Percentiles rank a stretch among this genome's conserved stretches.
These are phyloP conservation scores for Odonthalia washingtoniensis DNA, from an alignment of 31 red algal genomes.

Conservation along the genomic window DNA sequence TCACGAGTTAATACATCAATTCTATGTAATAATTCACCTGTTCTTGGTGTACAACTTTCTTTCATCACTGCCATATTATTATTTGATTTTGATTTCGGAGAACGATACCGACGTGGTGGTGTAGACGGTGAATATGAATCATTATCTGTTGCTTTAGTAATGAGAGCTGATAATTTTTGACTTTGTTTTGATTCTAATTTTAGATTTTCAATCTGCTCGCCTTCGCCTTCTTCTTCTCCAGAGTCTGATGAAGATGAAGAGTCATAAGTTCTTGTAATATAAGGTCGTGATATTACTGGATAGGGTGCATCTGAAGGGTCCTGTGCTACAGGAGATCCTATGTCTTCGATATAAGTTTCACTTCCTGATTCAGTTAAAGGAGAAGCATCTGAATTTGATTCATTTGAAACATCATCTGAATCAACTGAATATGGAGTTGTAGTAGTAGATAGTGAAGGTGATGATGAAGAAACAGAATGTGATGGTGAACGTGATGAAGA, in stretches of 20 bases:
- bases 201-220: neutral
- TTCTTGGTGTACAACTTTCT: neutral
- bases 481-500: neutral
- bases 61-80: neutral
- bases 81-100: neutral
- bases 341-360: neutral
- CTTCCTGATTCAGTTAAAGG: neutral
- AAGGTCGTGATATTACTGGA: neutral
- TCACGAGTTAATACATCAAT: neutral
- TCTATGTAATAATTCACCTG: neutral
- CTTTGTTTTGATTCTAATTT: neutral
- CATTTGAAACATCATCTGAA: neutral
- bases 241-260: neutral
- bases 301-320: neutral
- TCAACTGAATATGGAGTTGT: neutral
- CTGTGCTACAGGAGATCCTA: neutral
- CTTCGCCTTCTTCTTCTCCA: neutral
- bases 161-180: neutral
- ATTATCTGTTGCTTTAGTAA: no score
- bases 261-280: neutral
- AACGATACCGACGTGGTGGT: neutral
- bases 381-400: neutral
- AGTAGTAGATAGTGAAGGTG: neutral
- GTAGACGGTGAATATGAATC: neutral
- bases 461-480: neutral